Percentiles rank a stretch among this genome's conserved stretches.
Conservation (phyloP, 148 eudicot genomes). For the Nepenthes mirabilis region DNA sequence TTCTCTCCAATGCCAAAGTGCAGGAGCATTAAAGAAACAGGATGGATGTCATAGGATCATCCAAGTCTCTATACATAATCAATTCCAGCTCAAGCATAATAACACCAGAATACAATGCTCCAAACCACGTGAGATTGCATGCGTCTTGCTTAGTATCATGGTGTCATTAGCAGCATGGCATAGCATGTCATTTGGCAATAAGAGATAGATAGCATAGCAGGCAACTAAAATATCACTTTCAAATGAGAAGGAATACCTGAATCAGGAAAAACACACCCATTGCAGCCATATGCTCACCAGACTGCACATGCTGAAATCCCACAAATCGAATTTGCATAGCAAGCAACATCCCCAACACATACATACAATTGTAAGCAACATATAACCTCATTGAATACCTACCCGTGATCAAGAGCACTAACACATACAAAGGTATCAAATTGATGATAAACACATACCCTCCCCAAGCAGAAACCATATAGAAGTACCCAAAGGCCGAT, state of each 20-base stretch:
- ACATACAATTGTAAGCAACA: slow-evolving; percentile 91
- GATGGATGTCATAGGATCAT: too few relatives aligned
- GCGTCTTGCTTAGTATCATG: too few relatives aligned
- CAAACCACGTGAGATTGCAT: too few relatives aligned
- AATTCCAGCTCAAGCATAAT: too few relatives aligned
- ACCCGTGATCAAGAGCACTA: slow-evolving; percentile 80
- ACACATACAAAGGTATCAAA: slow-evolving; percentile 76
- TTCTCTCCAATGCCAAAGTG: too few relatives aligned
- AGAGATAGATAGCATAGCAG: neutral
- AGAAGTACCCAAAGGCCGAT: slow-evolving; percentile 90
- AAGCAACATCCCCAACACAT: slow-evolving; percentile 82
- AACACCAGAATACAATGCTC: too few relatives aligned
- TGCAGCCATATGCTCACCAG: slow-evolving; percentile 99
- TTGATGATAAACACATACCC: slow-evolving; percentile 97
- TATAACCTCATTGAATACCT: slow-evolving; percentile 92
- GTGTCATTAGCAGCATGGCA: too few relatives aligned
- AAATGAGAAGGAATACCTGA: slow-evolving; percentile 39
- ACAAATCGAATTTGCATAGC: slow-evolving; percentile 99
- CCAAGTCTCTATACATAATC: too few relatives aligned
- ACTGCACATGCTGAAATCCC: slow-evolving; percentile 95
- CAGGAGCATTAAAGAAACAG: too few relatives aligned
- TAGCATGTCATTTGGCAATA: too few relatives aligned
- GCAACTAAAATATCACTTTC: neutral
- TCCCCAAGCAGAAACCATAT: slow-evolving; percentile 99
- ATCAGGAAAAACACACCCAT: slow-evolving; percentile 99